These are phyloP conservation scores for Talaromyces verruculosus DNA, from an alignment of 2,329 filamentous ascomycete species.

Conservation along the genomic window DNA sequence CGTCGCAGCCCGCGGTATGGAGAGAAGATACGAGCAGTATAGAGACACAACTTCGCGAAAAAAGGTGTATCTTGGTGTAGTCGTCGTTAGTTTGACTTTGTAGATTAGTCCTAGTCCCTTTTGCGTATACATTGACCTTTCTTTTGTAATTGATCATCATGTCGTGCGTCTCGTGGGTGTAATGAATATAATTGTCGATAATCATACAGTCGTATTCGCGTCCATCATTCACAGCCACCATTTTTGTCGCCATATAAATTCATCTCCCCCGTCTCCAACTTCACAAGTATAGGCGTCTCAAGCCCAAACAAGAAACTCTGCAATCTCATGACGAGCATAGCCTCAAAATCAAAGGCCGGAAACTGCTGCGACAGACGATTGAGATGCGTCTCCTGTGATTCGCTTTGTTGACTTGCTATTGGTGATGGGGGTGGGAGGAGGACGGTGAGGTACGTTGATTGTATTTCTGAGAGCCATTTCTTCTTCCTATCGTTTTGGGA, in stretches of 20 bases:
- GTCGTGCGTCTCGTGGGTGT: background rate
- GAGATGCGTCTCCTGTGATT: background rate
- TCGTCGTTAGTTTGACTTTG: slow-evolving; percentile 7
- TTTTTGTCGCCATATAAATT: background rate
- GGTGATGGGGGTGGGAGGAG: background rate
- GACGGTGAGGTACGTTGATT: slow-evolving; percentile 5
- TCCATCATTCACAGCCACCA: background rate
- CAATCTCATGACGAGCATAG: slow-evolving; percentile 44
- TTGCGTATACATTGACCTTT: slow-evolving; percentile 14
- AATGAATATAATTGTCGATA: background rate
- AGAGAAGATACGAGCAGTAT: background rate
- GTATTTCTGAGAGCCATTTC: background rate
- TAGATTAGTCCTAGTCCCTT: slow-evolving; percentile 7
- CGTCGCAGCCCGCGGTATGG: background rate
- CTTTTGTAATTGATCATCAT: slow-evolving; percentile 3
- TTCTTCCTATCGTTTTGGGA: background rate
- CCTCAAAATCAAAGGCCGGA: slow-evolving; percentile 42
- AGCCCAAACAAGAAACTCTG: slow-evolving; percentile 44
- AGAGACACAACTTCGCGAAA: slow-evolving; percentile 2
- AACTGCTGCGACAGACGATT: slow-evolving; percentile 23
- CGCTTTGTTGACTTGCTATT: background rate
- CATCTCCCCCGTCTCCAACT: slow-evolving; percentile 52
- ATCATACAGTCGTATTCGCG: background rate
- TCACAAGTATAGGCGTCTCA: slow-evolving; percentile 51
- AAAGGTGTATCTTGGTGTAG: background rate